Evolutionary conservation across 805 yeast genomes (phyloP).

Genomic region (Kodamaea leandrae): DNA sequence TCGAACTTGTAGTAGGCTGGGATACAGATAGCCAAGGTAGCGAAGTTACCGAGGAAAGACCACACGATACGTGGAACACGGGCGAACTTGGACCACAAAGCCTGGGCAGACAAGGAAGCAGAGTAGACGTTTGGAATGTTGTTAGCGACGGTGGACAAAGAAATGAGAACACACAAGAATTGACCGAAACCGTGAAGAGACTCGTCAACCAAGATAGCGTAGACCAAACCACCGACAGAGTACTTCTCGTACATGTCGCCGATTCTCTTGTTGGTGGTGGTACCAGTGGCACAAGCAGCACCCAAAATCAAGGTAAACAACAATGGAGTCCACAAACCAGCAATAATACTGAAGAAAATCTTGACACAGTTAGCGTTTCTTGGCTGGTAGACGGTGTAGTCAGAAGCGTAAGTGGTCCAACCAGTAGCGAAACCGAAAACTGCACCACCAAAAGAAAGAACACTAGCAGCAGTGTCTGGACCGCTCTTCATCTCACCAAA

Average conservation of each 20-base stretch:
- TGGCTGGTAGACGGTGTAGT: constrained; percentile 87
- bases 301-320: constrained; percentile 76
- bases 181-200: constrained; percentile 87
- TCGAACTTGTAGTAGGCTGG: constrained; percentile 81
- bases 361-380: constrained; percentile 54
- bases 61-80: constrained; percentile 79
- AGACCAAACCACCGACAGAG: constrained; percentile 80
- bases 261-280: constrained; percentile 44
- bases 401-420: constrained; percentile 92
- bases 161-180: constrained; percentile 80
- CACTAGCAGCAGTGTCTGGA: constrained; percentile 66
- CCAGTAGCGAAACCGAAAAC: constrained; percentile 89
- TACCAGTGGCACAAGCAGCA: constrained; percentile 80
- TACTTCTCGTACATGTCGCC: constrained; percentile 47
- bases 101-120: constrained; percentile 81
- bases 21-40: constrained; percentile 80
- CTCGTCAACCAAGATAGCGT: constrained; percentile 71
- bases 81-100: constrained; percentile 72
- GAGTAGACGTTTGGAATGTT: constrained; percentile 95
- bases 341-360: constrained; percentile 61
- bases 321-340: constrained; percentile 68
- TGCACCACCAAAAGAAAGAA: constrained; percentile 78
- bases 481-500: constrained; percentile 45
- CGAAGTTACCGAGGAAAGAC: constrained; percentile 74
- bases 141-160: constrained; percentile 85